These are phyloP conservation scores for Ceratobasidium sp. DNA, from an alignment of 1,284 basidiomycete species.

Conservation along the genomic window DNA sequence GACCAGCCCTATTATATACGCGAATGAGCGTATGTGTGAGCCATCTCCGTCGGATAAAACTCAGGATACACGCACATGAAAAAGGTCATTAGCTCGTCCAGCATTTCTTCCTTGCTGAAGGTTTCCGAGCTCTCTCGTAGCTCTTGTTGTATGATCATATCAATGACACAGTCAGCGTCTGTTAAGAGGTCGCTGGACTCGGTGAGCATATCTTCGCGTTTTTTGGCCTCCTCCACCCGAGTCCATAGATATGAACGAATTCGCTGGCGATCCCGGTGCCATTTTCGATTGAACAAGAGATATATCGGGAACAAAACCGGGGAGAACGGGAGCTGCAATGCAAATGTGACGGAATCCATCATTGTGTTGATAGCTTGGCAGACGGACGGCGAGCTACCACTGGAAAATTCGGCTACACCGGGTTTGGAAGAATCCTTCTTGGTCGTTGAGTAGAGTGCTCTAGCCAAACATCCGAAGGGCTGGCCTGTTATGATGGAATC, in stretches of 20 bases:
- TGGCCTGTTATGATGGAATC: background rate
- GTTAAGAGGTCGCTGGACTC: background rate
- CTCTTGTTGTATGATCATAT: slow-evolving; percentile 21
- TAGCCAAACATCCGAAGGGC: background rate
- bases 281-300: background rate
- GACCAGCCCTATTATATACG: background rate
- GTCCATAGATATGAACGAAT: background rate
- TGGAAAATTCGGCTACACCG: background rate
- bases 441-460: background rate
- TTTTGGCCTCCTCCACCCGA: background rate
- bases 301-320: background rate
- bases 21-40: no score
- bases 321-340: background rate
- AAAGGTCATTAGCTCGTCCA: slow-evolving; percentile 13
- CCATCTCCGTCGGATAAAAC: background rate
- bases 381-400: background rate
- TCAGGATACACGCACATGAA: background rate
- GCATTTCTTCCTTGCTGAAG: background rate
- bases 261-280: background rate
- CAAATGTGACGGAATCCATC: background rate
- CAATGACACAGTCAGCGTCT: slow-evolving; percentile 30
- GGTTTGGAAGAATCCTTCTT: no score
- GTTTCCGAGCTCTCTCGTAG: slow-evolving; percentile 2
- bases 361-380: background rate
- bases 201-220: background rate